Evolutionary conservation across 2,329 filamentous ascomycete species (phyloP).

Genomic region (Dendrostoma leiphaemia): DNA sequence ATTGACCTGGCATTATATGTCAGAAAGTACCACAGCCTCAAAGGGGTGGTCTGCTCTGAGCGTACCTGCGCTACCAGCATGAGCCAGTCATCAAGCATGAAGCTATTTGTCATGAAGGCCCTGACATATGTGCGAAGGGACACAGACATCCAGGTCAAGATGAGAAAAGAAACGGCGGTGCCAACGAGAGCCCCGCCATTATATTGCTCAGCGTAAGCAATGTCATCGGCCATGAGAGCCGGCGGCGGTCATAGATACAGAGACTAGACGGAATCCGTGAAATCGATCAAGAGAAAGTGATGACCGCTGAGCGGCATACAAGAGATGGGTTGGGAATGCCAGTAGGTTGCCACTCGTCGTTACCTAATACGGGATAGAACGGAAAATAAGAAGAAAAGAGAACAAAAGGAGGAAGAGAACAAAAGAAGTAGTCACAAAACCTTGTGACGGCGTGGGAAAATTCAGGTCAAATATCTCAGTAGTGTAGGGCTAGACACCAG

Average conservation of each 20-base stretch:
- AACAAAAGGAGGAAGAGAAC: background rate
- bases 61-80: constrained; percentile 49
- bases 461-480: constrained; percentile 1
- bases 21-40: background rate
- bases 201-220: constrained; percentile 35
- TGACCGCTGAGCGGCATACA: background rate
- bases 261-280: background rate
- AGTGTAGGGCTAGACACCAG: background rate
- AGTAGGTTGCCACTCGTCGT: too few species aligned
- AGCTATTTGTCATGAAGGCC: constrained; percentile 40
- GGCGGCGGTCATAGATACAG: constrained; percentile 1
- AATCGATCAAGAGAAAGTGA: background rate
- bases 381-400: background rate
- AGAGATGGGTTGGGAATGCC: background rate
- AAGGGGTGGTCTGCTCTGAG: background rate
- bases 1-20: constrained; percentile 31
- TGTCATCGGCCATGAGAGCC: constrained; percentile 28
- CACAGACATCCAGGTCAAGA: constrained; percentile 41
- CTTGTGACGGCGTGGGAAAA: background rate
- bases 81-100: constrained; percentile 52
- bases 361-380: background rate
- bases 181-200: constrained; percentile 37
- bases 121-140: constrained; percentile 43
- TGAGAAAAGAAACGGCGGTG: constrained; percentile 36
- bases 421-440: background rate